phyloP scores from a whole-genome alignment of 1,284 basidiomycete species.

The Puccinia coronata region DNA sequence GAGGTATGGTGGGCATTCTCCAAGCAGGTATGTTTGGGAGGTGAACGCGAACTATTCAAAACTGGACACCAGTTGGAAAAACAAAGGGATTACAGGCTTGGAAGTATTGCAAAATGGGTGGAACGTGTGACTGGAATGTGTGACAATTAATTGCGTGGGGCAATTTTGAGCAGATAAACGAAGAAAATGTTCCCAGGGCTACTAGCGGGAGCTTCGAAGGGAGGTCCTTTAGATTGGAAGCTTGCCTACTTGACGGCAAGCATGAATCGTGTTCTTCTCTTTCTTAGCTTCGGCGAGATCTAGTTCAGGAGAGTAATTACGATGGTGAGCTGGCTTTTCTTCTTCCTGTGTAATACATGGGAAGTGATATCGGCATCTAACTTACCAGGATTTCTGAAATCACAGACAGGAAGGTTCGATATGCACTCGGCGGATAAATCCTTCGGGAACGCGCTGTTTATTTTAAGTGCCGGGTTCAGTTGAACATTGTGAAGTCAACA shows the following conservation, averaged over 20 bases:
- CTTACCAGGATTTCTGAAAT: slow-evolving; percentile 45
- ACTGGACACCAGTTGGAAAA: not conserved
- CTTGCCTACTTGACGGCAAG: slow-evolving; percentile 30
- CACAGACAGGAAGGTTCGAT: slow-evolving; percentile 36
- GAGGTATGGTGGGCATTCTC: no score
- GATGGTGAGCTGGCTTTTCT: not conserved
- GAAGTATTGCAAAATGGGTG: not conserved
- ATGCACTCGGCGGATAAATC: slow-evolving; percentile 34
- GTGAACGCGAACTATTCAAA: not conserved
- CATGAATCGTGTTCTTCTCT: slow-evolving; percentile 21
- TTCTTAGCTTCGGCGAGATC: slow-evolving; percentile 35
- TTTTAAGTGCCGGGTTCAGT: not conserved
- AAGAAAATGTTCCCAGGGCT: not conserved
- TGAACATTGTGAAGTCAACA: not conserved
- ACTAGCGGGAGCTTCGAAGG: not conserved
- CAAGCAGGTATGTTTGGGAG: not conserved
- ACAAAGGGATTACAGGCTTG: not conserved
- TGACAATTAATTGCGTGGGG: not conserved
- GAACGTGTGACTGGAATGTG: not conserved
- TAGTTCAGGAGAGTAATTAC: not conserved
- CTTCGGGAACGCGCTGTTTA: slow-evolving; percentile 18
- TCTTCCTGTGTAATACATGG: not conserved
- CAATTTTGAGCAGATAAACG: not conserved
- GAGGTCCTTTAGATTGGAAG: slow-evolving; percentile 28
- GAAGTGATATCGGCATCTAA: not conserved